These are phyloP conservation scores for Rhizophora apiculata DNA, from an alignment of 345 rosid genomes.

Conservation along the genomic window DNA sequence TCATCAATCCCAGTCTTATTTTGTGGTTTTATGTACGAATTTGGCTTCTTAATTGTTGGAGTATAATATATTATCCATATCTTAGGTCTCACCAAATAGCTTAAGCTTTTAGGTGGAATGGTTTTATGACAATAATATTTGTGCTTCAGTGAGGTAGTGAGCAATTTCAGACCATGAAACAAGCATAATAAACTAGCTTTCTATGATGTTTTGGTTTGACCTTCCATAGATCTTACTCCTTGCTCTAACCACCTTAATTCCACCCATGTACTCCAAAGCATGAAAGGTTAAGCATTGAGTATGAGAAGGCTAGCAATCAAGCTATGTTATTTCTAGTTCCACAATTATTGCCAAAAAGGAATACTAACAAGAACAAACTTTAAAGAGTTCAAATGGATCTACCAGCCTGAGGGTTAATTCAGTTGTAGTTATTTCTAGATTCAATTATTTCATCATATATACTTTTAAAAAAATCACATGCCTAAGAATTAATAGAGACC, in stretches of 20 bases:
- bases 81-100: too few relatives aligned
- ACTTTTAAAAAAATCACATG: too few relatives aligned
- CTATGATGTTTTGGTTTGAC: neutral
- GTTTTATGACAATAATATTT: too few relatives aligned
- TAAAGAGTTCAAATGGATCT: neutral
- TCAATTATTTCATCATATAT: too few relatives aligned
- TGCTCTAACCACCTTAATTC: neutral
- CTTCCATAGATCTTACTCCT: neutral
- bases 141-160: neutral
- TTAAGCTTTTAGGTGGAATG: too few relatives aligned
- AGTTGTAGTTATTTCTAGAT: too few relatives aligned
- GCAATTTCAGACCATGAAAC: conserved; percentile 4
- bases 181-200: neutral
- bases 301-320: neutral
- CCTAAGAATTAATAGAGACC: neutral
- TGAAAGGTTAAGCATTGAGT: neutral
- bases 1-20: neutral
- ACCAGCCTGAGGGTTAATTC: neutral
- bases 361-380: neutral
- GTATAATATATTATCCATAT: too few relatives aligned
- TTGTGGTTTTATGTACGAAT: too few relatives aligned
- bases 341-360: neutral
- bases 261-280: neutral
- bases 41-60: too few relatives aligned
- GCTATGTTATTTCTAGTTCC: too few relatives aligned